A percentile compares a stretch with the other conserved stretches of the same genome.
phyloP scores from a whole-genome alignment of 768 basidiomycete genomes.

The Astraeus odoratus region DNA sequence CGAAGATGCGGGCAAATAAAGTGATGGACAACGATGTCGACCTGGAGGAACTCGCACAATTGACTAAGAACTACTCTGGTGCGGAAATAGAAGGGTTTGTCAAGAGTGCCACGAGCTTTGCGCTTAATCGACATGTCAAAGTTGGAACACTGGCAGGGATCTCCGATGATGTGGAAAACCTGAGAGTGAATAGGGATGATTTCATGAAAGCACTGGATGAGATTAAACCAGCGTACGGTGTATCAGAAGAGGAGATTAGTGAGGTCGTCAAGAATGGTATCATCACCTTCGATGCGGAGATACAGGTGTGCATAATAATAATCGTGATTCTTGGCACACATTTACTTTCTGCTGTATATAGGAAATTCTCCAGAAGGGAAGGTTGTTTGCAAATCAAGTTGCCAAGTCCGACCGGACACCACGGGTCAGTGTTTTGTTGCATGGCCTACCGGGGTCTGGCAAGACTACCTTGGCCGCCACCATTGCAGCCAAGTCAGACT shows the following conservation, averaged over 20 bases:
- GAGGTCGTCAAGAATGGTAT: conserved; percentile 96
- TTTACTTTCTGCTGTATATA: conserved; percentile 29
- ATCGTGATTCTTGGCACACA: not conserved
- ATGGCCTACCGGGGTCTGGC: conserved; percentile 86
- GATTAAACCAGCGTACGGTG: conserved; percentile 95
- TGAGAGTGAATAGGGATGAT: conserved; percentile 80
- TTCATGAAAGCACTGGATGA: conserved; percentile 90
- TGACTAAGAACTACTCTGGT: conserved; percentile 97
- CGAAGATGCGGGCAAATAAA: conserved; percentile 87
- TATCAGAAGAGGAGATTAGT: conserved; percentile 91
- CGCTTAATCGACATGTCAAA: conserved; percentile 96
- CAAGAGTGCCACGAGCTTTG: conserved; percentile 97
- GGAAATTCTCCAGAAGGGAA: conserved; percentile 83
- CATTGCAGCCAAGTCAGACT: conserved; percentile 89
- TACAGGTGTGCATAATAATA: conserved; percentile 51
- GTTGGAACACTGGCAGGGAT: conserved; percentile 97
- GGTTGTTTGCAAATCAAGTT: conserved; percentile 91
- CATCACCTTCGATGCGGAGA: conserved; percentile 68
- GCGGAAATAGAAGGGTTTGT: conserved; percentile 94
- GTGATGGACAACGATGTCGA: conserved; percentile 88
- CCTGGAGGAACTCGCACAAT: conserved; percentile 67
- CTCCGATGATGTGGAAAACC: conserved; percentile 89
- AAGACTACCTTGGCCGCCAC: conserved; percentile 94
- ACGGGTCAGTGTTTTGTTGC: conserved; percentile 82
- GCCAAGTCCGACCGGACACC: conserved; percentile 84